Evolutionary conservation across 345 rosid genomes (phyloP).

Genomic region (Moringa oleifera): DNA sequence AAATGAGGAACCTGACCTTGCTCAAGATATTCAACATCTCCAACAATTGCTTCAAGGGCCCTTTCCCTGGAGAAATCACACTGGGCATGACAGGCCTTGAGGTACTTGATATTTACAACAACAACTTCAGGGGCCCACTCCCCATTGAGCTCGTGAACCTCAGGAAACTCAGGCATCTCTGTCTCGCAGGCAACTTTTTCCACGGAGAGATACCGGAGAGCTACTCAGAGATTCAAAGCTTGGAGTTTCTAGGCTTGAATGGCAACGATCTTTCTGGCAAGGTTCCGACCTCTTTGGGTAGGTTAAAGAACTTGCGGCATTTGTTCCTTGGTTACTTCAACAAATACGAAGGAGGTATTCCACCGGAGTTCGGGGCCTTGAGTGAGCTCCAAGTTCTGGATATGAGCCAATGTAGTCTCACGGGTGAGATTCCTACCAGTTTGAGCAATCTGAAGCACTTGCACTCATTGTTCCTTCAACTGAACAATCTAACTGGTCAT

Average conservation of each 20-base stretch:
- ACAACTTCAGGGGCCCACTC: constrained; percentile 52
- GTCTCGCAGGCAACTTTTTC: constrained; percentile 76
- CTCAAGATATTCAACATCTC: constrained; percentile 63
- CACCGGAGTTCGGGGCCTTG: constrained; percentile 65
- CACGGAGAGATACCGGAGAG: constrained; percentile 64
- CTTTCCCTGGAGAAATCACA: constrained; percentile 55
- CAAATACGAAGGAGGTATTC: constrained; percentile 54
- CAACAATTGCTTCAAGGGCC: constrained; percentile 40
- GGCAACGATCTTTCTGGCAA: constrained; percentile 48
- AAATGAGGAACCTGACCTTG: constrained; percentile 49
- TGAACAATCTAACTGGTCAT: constrained; percentile 60
- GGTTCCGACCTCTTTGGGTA: constrained; percentile 51
- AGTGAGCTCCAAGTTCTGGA: constrained; percentile 52
- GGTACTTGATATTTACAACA: constrained; percentile 60
- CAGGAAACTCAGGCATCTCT: constrained; percentile 50
- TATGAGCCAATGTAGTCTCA: constrained; percentile 59
- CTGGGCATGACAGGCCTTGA: constrained; percentile 49
- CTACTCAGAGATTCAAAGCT: constrained; percentile 56
- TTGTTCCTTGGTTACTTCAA: constrained; percentile 65
- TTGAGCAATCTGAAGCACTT: constrained; percentile 50
- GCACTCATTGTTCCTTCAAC: constrained; percentile 63
- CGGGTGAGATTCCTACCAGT: constrained; percentile 69
- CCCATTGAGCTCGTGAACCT: constrained; percentile 46
- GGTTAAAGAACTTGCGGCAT: constrained; percentile 44
- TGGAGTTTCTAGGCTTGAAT: constrained; percentile 63